These are phyloP conservation scores for Selaginella moellendorffii DNA, from an alignment of 75 land plant genomes.

Conservation along the genomic window DNA sequence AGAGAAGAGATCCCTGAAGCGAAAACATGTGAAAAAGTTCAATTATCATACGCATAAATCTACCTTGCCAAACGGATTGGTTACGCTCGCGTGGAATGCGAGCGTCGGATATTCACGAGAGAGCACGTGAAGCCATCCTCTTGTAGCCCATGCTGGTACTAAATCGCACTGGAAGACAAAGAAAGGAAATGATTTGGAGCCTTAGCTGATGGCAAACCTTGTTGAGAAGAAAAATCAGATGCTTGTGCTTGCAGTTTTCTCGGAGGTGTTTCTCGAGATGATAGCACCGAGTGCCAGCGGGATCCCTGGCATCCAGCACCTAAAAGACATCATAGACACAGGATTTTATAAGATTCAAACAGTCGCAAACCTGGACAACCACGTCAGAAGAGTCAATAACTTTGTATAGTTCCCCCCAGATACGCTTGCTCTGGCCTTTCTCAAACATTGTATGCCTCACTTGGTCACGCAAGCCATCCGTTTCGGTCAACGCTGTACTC, in stretches of 20 bases:
- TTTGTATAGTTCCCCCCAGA: slow-evolving; percentile 99
- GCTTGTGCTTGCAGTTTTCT: slow-evolving; percentile 88
- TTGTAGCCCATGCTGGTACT: slow-evolving; percentile 95
- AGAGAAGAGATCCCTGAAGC: slow-evolving; percentile 80
- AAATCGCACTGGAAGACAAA: slow-evolving; percentile 85
- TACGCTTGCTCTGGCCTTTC: slow-evolving; percentile 95
- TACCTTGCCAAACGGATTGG: slow-evolving; percentile 92
- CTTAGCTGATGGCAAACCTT: slow-evolving; percentile 72
- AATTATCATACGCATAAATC: not conserved
- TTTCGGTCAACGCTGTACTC: slow-evolving; percentile 13
- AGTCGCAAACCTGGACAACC: slow-evolving; percentile 63
- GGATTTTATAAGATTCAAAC: not conserved
- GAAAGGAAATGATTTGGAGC: too few relatives aligned
- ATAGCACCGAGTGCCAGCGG: slow-evolving; percentile 80
- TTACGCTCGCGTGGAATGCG: slow-evolving; percentile 96
- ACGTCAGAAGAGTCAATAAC: slow-evolving; percentile 99
- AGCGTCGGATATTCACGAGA: slow-evolving; percentile 91
- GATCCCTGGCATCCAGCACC: slow-evolving; percentile 97
- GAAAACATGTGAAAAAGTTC: not conserved
- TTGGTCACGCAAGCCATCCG: slow-evolving; percentile 67
- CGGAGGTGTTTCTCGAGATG: slow-evolving; percentile 85
- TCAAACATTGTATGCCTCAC: slow-evolving; percentile 96
- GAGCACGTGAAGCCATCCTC: slow-evolving; percentile 80
- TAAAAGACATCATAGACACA: slow-evolving; percentile 4
- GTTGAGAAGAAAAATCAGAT: slow-evolving; percentile 71